These are phyloP conservation scores for Aureobasidium namibiae DNA, from an alignment of 2,329 filamentous ascomycete species.

Conservation along the genomic window DNA sequence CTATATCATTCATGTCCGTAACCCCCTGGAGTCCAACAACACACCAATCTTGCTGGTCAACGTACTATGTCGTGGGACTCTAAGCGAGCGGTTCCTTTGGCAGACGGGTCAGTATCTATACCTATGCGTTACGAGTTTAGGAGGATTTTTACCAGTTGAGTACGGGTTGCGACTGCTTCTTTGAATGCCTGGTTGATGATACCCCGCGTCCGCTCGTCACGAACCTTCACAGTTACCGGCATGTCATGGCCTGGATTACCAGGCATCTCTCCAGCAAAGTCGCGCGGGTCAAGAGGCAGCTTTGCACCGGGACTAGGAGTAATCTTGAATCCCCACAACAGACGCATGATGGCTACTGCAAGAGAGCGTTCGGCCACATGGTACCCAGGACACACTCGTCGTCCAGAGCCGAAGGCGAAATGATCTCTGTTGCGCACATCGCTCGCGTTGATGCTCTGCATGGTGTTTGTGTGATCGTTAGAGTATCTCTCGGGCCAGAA, in stretches of 20 bases:
- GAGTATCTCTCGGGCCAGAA: slow-evolving; percentile 23
- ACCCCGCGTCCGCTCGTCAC: background rate
- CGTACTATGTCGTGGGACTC: background rate
- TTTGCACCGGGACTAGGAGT: background rate
- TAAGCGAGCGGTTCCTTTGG: background rate
- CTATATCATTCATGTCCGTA: too few relatives aligned
- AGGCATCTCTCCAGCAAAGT: slow-evolving; percentile 2
- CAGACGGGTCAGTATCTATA: background rate
- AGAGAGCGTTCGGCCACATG: slow-evolving; percentile 31
- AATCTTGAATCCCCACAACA: slow-evolving; percentile 29
- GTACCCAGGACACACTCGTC: slow-evolving; percentile 29
- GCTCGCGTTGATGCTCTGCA: slow-evolving; percentile 25
- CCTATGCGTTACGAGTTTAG: too few relatives aligned
- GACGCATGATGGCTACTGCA: slow-evolving; percentile 28
- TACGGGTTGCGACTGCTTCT: background rate
- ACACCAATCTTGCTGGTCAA: too few relatives aligned
- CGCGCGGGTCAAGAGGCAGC: background rate
- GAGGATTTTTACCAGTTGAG: background rate
- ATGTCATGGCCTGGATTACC: slow-evolving; percentile 2
- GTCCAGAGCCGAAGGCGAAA: slow-evolving; percentile 29
- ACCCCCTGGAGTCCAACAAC: too few relatives aligned
- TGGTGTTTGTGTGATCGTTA: slow-evolving; percentile 20
- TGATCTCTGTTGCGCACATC: slow-evolving; percentile 29
- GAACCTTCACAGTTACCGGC: background rate
- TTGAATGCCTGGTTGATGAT: background rate